These are phyloP conservation scores for Hypomyces perniciosus DNA, from an alignment of 2,329 filamentous ascomycete species.

Conservation along the genomic window DNA sequence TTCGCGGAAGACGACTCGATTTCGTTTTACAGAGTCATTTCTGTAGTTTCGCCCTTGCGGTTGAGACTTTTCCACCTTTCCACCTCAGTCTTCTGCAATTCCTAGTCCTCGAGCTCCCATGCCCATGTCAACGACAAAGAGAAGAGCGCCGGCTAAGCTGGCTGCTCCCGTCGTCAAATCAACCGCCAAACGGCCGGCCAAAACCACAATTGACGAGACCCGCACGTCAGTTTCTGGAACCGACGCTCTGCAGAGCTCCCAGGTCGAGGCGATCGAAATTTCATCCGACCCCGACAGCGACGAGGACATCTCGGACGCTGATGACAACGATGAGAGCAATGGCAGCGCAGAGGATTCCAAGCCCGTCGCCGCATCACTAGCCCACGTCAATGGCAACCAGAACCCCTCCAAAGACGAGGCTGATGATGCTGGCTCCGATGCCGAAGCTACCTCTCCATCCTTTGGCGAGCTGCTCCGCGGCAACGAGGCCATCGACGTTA, in stretches of 20 bases:
- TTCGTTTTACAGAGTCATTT: not conserved
- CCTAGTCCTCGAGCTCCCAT: conserved; percentile 13
- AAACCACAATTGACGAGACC: conserved; percentile 52
- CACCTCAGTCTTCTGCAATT: not conserved
- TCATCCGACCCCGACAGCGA: conserved; percentile 50
- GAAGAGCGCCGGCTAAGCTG: conserved; percentile 53
- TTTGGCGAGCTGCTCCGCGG: conserved; percentile 82
- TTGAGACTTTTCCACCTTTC: not conserved
- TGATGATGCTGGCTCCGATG: conserved; percentile 35
- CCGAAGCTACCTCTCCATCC: conserved; percentile 54
- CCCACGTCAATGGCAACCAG: conserved; percentile 22
- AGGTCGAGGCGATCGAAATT: conserved; percentile 47
- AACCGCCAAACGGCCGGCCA: conserved; percentile 45
- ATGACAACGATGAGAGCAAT: conserved; percentile 25
- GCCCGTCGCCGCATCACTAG: conserved; percentile 6
- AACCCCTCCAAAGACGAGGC: conserved; percentile 19
- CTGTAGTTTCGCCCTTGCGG: not conserved
- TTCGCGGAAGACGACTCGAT: too few relatives aligned
- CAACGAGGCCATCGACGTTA: conserved; percentile 70
- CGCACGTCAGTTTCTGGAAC: conserved; percentile 46
- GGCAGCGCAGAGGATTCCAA: conserved; percentile 14
- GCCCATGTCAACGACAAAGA: conserved; percentile 54
- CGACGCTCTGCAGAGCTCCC: conserved; percentile 32
- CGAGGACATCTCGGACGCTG: conserved; percentile 42
- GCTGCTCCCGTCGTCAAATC: conserved; percentile 49